These are phyloP conservation scores for Brassica cretica DNA, from an alignment of 345 rosid species.

Conservation along the genomic window DNA sequence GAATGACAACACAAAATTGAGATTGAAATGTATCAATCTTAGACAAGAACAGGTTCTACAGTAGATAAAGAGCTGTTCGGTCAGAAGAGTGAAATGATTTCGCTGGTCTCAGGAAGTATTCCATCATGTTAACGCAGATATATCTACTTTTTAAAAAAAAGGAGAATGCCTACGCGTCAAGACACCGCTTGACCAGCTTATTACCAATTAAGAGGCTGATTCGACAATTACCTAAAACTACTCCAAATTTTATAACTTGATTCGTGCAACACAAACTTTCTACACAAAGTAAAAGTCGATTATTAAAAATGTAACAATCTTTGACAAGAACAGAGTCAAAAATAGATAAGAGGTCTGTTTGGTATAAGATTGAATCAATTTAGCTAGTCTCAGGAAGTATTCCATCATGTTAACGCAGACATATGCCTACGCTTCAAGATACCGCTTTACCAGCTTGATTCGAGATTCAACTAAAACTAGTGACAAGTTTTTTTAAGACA, in stretches of 20 bases:
- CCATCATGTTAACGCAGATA: not conserved
- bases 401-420: not conserved
- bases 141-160: not conserved
- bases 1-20: not conserved
- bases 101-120: not conserved
- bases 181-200: conserved; percentile 19
- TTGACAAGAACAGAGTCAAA: not conserved
- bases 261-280: not conserved
- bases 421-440: not conserved
- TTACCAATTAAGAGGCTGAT: not conserved
- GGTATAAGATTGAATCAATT: not conserved
- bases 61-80: not conserved
- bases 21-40: not conserved
- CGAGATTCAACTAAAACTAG: not conserved
- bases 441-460: not conserved
- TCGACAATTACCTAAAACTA: not conserved
- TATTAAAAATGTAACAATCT: not conserved
- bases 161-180: not conserved
- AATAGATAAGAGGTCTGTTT: not conserved
- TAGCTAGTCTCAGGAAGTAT: not conserved
- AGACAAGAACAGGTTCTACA: not conserved
- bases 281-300: no score
- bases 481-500: not conserved
- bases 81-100: not conserved
- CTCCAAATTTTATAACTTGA: not conserved